Percentiles rank a stretch among this genome's conserved stretches.
phyloP scores from a whole-genome alignment of 805 yeast species.

The Myxozyma sirexii region DNA sequence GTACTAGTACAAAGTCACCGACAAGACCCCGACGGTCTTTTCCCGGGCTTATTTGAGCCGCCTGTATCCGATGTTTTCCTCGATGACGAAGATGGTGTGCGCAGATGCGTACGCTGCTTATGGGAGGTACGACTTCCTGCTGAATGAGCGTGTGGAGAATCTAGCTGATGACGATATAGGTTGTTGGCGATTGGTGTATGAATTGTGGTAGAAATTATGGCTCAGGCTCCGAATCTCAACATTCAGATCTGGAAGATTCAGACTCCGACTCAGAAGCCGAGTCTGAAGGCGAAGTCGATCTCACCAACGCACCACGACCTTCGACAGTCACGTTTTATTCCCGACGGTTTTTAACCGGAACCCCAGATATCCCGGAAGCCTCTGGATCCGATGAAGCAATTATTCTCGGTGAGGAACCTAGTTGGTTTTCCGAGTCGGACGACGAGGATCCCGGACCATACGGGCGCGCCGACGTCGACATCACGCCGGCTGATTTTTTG shows the following conservation, averaged over 20 bases:
- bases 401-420: constrained; percentile 5
- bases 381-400: too few species aligned
- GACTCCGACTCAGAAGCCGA: not conserved
- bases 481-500: not conserved
- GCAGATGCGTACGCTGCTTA: constrained; percentile 65
- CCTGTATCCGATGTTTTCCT: constrained; percentile 47
- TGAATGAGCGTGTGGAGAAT: not conserved
- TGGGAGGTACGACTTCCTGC: constrained; percentile 57
- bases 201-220: not conserved
- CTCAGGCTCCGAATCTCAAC: not conserved
- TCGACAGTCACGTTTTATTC: too few species aligned
- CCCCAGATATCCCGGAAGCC: too few species aligned
- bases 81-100: constrained; percentile 65
- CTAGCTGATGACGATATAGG: not conserved
- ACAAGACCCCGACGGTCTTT: constrained; percentile 43
- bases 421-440: constrained; percentile 1
- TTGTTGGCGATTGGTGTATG: constrained; percentile 29
- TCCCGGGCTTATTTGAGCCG: constrained; percentile 52
- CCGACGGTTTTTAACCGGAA: too few species aligned
- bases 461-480: not conserved
- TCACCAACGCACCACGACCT: too few species aligned
- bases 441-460: not conserved
- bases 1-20: constrained; percentile 34
- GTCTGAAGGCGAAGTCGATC: too few species aligned
- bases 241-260: not conserved